These are phyloP conservation scores for Magnaporthiopsis poae DNA, from an alignment of 2,329 filamentous ascomycete species.

Conservation along the genomic window DNA sequence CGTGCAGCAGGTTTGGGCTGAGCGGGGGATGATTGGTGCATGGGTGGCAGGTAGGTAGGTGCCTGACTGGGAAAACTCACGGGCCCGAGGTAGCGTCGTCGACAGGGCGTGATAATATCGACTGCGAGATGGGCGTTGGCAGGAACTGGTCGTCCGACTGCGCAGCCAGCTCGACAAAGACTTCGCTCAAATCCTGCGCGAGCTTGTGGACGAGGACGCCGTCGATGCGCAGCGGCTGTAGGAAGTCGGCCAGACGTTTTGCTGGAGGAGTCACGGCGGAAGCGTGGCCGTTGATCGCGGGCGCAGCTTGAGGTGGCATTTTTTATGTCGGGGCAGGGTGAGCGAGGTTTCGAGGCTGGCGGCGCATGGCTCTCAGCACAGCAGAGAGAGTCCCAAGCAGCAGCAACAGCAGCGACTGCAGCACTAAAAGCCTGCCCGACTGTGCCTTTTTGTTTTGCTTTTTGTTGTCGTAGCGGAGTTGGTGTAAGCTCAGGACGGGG, in stretches of 20 bases:
- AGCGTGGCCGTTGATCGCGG: not conserved
- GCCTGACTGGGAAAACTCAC: constrained; percentile 28
- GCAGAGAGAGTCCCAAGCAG: not conserved
- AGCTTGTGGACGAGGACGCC: constrained; percentile 34
- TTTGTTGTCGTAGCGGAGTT: too few relatives aligned
- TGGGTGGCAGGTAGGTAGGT: not conserved
- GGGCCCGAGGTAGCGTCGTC: constrained; percentile 32
- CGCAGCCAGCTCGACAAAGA: constrained; percentile 41
- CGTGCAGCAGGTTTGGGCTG: too few relatives aligned
- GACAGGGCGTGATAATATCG: constrained; percentile 40
- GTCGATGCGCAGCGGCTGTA: constrained; percentile 42
- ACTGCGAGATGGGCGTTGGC: constrained; percentile 51
- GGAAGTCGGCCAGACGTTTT: constrained; percentile 30
- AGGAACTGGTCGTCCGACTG: constrained; percentile 47
- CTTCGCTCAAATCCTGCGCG: constrained; percentile 35
- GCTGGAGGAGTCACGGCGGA: constrained; percentile 5
- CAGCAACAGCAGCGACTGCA: not conserved
- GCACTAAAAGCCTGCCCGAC: not conserved
- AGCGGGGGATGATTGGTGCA: not conserved
- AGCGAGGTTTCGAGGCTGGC: not conserved
- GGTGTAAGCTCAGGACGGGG: not conserved
- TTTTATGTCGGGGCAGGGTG: not conserved
- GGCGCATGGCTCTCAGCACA: not conserved
- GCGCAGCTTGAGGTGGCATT: not conserved
- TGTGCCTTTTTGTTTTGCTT: constrained; percentile 3